These are phyloP conservation scores for Mycena vitilis DNA, from an alignment of 768 basidiomycete genomes.

Conservation along the genomic window DNA sequence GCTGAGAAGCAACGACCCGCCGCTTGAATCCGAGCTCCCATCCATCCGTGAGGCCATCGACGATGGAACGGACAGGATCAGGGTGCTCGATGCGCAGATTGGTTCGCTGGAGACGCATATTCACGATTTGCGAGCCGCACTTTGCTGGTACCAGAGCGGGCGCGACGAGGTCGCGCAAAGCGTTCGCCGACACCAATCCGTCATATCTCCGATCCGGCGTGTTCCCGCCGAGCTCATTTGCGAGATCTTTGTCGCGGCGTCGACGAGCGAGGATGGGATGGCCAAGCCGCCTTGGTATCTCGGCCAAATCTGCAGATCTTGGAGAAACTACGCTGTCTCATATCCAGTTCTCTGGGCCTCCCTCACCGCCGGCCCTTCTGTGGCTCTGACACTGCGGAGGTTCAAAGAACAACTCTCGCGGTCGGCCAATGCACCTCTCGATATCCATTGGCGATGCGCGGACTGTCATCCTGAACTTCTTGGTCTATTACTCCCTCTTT, in stretches of 20 bases:
- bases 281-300: too few relatives aligned
- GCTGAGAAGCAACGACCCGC: slow-evolving; percentile 3
- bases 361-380: too few relatives aligned
- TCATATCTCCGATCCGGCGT: not conserved
- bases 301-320: too few relatives aligned
- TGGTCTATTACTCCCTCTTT: too few relatives aligned
- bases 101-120: not conserved
- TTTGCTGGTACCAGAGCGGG: not conserved
- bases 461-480: too few relatives aligned
- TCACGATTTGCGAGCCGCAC: not conserved
- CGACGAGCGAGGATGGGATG: not conserved
- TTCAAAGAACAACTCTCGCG: too few relatives aligned
- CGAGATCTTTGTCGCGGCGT: not conserved
- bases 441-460: too few relatives aligned
- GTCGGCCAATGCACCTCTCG: too few relatives aligned
- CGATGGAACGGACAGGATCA: not conserved
- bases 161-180: not conserved
- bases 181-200: not conserved
- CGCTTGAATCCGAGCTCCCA: slow-evolving; percentile 1
- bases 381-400: too few relatives aligned
- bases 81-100: not conserved
- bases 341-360: too few relatives aligned
- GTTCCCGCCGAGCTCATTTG: not conserved
- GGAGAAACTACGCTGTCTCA: too few relatives aligned
- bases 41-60: not conserved